Evolutionary conservation across 495 filamentous ascomycete species (phyloP).

Genomic region (Aspergillus baeticus): DNA sequence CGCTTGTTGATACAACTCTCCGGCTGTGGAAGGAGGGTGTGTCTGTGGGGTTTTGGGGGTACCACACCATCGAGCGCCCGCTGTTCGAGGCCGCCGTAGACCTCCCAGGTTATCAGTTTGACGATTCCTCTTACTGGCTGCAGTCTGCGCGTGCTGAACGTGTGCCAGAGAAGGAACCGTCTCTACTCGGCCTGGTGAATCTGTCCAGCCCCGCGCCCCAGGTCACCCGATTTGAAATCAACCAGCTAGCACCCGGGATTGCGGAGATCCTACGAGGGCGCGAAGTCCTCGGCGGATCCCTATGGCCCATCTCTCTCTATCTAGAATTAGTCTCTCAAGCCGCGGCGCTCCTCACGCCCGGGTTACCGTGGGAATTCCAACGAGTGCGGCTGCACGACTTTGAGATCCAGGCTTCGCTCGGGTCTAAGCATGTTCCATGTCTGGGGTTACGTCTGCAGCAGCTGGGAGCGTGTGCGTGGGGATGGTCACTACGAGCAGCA

Average conservation of each 20-base stretch:
- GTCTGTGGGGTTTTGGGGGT: background rate
- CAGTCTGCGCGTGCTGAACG: background rate
- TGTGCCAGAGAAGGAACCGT: background rate
- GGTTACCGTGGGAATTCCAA: background rate
- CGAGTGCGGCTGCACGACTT: background rate
- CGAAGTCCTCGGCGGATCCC: background rate
- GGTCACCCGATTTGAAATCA: background rate
- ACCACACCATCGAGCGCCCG: background rate
- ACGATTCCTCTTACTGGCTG: background rate
- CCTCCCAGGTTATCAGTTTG: background rate
- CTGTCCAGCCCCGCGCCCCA: background rate
- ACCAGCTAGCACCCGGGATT: background rate
- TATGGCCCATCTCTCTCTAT: background rate
- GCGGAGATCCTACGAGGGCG: background rate
- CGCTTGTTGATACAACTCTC: background rate
- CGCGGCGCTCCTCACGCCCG: background rate
- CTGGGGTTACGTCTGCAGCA: background rate
- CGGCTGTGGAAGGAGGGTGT: background rate
- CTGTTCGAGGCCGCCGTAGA: background rate
- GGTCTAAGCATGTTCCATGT: background rate
- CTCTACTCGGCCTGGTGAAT: background rate
- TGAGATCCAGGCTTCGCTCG: background rate
- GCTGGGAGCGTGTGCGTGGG: background rate
- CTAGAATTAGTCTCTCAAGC: background rate
- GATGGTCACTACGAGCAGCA: too few species aligned